These are phyloP conservation scores for Fraxinus excelsior DNA, from an alignment of 257 asterid genomes.

Conservation along the genomic window DNA sequence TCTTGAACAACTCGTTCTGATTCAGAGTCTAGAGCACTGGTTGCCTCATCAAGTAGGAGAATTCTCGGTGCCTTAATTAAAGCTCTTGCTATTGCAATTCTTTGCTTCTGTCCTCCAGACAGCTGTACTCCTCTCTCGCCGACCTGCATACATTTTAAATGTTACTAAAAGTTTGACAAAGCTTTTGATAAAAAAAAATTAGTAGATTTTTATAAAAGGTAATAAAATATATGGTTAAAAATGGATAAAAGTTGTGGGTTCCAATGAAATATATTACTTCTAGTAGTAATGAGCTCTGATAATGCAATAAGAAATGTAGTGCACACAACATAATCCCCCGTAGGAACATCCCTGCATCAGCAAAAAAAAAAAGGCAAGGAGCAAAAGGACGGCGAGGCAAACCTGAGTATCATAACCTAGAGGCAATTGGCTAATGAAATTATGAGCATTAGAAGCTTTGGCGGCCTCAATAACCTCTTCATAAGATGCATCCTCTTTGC, in stretches of 20 bases:
- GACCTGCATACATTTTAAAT: slow-evolving; percentile 46
- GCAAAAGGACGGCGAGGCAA: slow-evolving; percentile 2
- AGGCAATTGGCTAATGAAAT: slow-evolving; percentile 78
- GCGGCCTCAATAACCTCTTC: slow-evolving; percentile 84
- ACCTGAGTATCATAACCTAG: slow-evolving; percentile 95
- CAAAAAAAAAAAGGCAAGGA: neutral
- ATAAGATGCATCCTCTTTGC: slow-evolving; percentile 77
- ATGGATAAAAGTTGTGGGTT: no score
- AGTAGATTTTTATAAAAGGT: no score
- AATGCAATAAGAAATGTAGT: neutral
- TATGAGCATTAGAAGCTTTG: slow-evolving; percentile 95
- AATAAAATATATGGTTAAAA: no score
- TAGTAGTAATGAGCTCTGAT: neutral
- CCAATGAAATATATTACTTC: neutral
- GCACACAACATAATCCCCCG: neutral
- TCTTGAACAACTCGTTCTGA: slow-evolving; percentile 84
- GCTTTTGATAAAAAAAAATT: no score
- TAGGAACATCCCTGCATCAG: neutral
- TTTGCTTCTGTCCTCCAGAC: slow-evolving; percentile 97
- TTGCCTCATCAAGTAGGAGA: slow-evolving; percentile 92
- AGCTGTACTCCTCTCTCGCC: slow-evolving; percentile 94
- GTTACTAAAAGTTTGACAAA: neutral
- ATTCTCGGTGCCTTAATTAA: slow-evolving; percentile 73
- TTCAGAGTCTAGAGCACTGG: slow-evolving; percentile 89
- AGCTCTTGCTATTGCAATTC: slow-evolving; percentile 94